Evolutionary conservation across 2,329 filamentous ascomycete species (phyloP).

Genomic region (Purpureocillium lavendulum): DNA sequence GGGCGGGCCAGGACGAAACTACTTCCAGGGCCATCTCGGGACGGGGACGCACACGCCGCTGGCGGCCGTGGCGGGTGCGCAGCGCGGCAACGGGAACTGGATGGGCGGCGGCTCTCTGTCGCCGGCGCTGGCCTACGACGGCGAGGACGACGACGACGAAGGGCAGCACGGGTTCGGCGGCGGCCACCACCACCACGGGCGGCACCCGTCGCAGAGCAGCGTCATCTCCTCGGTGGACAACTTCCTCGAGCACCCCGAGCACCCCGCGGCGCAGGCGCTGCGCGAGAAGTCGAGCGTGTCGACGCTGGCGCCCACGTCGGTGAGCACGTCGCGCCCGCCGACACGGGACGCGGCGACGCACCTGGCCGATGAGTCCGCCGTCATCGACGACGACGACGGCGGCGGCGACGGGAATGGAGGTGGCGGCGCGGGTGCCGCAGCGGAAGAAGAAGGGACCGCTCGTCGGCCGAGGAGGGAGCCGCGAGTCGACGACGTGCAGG

Average conservation of each 20-base stretch:
- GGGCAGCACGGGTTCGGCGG: too few relatives aligned
- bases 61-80: conserved; percentile 67
- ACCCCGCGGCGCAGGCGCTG: conserved; percentile 29
- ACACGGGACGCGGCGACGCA: conserved; percentile 40
- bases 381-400: conserved; percentile 27
- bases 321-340: conserved; percentile 45
- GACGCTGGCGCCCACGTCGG: conserved; percentile 48
- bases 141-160: too few relatives aligned
- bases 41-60: conserved; percentile 73
- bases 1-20: conserved; percentile 69
- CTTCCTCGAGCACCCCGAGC: conserved; percentile 18
- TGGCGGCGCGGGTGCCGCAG: background rate
- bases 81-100: conserved; percentile 27
- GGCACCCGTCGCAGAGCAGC: conserved; percentile 38
- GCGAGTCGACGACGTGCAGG: conserved; percentile 79
- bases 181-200: conserved; percentile 22
- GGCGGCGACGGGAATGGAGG: conserved; percentile 17
- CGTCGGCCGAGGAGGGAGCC: conserved; percentile 52
- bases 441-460: background rate
- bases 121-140: conserved; percentile 4
- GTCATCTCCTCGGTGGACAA: conserved; percentile 38
- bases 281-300: conserved; percentile 56
- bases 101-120: conserved; percentile 14
- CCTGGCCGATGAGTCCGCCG: conserved; percentile 25
- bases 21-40: conserved; percentile 72